A percentile compares a stretch with the other conserved stretches of the same genome.
Conservation (phyloP, 2,329 filamentous ascomycete genomes). For the Pseudopyrenochaeta lycopersici region DNA sequence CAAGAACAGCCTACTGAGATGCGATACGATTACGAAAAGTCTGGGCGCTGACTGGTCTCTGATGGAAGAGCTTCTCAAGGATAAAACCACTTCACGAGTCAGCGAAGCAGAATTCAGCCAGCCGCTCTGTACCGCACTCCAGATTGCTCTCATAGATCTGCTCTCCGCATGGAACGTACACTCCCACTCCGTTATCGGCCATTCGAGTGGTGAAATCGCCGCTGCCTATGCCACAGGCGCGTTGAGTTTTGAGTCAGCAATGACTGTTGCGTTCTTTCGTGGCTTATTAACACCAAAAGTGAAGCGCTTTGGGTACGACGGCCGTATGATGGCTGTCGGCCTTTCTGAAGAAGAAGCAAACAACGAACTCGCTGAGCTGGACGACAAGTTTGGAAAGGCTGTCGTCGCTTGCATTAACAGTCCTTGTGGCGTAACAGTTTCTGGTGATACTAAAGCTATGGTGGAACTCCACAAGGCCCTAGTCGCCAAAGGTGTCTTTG, state of each 20-base stretch:
- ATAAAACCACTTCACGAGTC: slow-evolving; percentile 10
- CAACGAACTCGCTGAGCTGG: slow-evolving; percentile 5
- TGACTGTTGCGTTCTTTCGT: slow-evolving; percentile 21
- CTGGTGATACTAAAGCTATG: slow-evolving; percentile 54
- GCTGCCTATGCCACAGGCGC: slow-evolving; percentile 31
- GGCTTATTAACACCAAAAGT: slow-evolving; percentile 11
- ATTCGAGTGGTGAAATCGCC: slow-evolving; percentile 40
- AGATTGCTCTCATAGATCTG: slow-evolving; percentile 32
- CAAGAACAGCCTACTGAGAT: slow-evolving; percentile 8
- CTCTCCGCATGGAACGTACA: slow-evolving; percentile 19
- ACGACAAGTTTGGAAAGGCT: slow-evolving; percentile 22
- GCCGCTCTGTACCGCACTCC: slow-evolving; percentile 31
- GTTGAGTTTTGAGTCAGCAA: slow-evolving; percentile 10
- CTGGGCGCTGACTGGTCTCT: slow-evolving; percentile 17
- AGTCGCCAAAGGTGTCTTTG: slow-evolving; percentile 49
- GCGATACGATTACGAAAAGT: slow-evolving; percentile 4
- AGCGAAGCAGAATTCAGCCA: slow-evolving; percentile 25
- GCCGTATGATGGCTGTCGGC: slow-evolving; percentile 44
- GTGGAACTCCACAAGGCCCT: slow-evolving; percentile 42
- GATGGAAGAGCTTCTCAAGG: slow-evolving; percentile 16
- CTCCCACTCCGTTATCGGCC: slow-evolving; percentile 27
- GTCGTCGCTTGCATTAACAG: slow-evolving; percentile 50
- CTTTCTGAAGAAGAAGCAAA: slow-evolving; percentile 24
- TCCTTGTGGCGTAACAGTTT: slow-evolving; percentile 54
- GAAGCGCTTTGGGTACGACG: slow-evolving; percentile 11